Conservation (phyloP, 352 stramenopile species). For the Globisporangium barbulae region DNA sequence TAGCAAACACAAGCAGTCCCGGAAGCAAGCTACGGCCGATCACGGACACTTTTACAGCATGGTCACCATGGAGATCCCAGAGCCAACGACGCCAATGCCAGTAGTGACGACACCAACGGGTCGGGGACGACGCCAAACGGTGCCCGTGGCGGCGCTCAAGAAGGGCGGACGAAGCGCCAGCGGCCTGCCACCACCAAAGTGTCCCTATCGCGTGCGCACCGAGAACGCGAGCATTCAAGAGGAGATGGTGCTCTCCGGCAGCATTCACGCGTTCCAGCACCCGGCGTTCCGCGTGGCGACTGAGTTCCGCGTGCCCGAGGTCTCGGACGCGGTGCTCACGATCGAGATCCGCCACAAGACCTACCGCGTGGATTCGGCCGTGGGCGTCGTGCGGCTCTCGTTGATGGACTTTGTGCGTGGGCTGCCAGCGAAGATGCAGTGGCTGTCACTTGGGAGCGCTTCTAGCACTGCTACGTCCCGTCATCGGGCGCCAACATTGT, state of each 20-base stretch:
- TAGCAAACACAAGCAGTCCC: not conserved
- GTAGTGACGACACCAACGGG: not conserved
- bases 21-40: constrained; percentile 9
- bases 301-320: constrained; percentile 47
- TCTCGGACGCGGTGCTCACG: constrained; percentile 30
- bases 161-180: not conserved
- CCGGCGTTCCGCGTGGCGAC: constrained; percentile 37
- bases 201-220: constrained; percentile 45
- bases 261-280: constrained; percentile 40
- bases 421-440: constrained; percentile 59
- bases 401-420: constrained; percentile 56
- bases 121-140: constrained; percentile 12
- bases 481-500: not conserved
- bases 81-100: not conserved
- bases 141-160: constrained; percentile 2
- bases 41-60: constrained; percentile 24
- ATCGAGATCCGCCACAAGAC: constrained; percentile 49
- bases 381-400: constrained; percentile 32
- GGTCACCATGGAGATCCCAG: constrained; percentile 26
- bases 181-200: constrained; percentile 2
- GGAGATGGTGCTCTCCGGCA: constrained; percentile 44
- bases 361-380: constrained; percentile 21
- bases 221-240: constrained; percentile 42
- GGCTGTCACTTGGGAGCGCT: constrained; percentile 33
- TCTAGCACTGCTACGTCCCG: not conserved